A percentile compares a stretch with the other conserved stretches of the same genome.
phyloP scores from a whole-genome alignment of 495 filamentous ascomycete genomes.

The Paragyromitra xinjiangensis region DNA sequence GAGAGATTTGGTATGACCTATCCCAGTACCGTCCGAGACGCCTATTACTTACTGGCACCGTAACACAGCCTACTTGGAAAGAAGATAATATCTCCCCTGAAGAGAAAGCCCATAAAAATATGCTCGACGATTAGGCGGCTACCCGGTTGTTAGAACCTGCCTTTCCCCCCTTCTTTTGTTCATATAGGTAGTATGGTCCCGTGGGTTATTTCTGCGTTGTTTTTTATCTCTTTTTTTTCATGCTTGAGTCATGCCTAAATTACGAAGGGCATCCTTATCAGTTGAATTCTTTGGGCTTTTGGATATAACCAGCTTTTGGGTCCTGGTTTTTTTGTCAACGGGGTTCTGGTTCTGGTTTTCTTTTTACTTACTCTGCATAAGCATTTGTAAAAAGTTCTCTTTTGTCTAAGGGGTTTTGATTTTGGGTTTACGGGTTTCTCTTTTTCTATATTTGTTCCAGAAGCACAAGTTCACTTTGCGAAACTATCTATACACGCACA shows the following conservation, averaged over 20 bases:
- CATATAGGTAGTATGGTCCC: neutral
- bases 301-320: slow-evolving; percentile 20
- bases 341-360: slow-evolving; percentile 30
- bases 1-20: slow-evolving; percentile 62
- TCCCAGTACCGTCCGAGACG: neutral
- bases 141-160: neutral
- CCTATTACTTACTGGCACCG: neutral
- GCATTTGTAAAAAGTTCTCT: slow-evolving; percentile 50
- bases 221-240: neutral
- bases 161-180: slow-evolving; percentile 11
- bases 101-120: slow-evolving; percentile 46
- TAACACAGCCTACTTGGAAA: slow-evolving; percentile 45
- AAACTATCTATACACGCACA: neutral
- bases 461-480: no score
- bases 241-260: neutral
- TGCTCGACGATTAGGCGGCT: slow-evolving; percentile 44
- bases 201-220: neutral
- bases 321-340: slow-evolving; percentile 10
- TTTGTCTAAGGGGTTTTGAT: slow-evolving; percentile 27
- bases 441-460: slow-evolving; percentile 16
- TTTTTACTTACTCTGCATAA: slow-evolving; percentile 53
- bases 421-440: slow-evolving; percentile 9
- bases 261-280: neutral
- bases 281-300: slow-evolving; percentile 6
- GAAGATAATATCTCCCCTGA: slow-evolving; percentile 39